Conservation (phyloP, 2,329 filamentous ascomycete genomes). For the Colletotrichum sidae region DNA sequence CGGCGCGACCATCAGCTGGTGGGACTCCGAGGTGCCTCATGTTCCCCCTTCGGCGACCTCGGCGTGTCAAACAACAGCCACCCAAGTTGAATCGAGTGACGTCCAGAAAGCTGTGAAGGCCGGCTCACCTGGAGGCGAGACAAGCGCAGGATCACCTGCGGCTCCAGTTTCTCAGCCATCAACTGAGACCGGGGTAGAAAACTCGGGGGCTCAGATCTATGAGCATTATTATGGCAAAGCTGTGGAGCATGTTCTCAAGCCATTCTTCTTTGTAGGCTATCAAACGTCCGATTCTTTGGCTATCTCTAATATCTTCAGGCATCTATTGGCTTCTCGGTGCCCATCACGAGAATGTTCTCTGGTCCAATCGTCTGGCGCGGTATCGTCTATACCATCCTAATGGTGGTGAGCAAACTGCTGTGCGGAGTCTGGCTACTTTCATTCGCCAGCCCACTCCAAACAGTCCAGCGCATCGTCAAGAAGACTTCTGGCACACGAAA, state of each 20-base stretch:
- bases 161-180: not conserved
- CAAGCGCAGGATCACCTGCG: not conserved
- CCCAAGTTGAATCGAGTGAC: not conserved
- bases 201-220: conserved; percentile 44
- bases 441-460: conserved; percentile 41
- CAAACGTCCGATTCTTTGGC: not conserved
- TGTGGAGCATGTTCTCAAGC: conserved; percentile 67
- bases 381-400: conserved; percentile 77
- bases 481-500: conserved; percentile 8
- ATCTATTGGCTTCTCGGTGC: conserved; percentile 82
- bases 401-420: conserved; percentile 71
- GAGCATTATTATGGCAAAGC: conserved; percentile 53
- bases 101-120: not conserved
- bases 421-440: conserved; percentile 70
- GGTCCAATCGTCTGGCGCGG: conserved; percentile 77
- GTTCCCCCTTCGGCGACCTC: not conserved
- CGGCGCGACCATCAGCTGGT: conserved; percentile 70
- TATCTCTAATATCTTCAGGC: conserved; percentile 48
- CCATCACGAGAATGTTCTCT: conserved; percentile 76
- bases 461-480: conserved; percentile 11
- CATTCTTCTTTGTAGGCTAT: conserved; percentile 76
- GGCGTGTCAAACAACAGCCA: not conserved
- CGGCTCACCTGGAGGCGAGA: not conserved
- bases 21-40: conserved; percentile 56
- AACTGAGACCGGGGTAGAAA: not conserved